Base-by-base conservation (phyloP, 306 rosid species). In the apple (Malus domestica) region DNA sequence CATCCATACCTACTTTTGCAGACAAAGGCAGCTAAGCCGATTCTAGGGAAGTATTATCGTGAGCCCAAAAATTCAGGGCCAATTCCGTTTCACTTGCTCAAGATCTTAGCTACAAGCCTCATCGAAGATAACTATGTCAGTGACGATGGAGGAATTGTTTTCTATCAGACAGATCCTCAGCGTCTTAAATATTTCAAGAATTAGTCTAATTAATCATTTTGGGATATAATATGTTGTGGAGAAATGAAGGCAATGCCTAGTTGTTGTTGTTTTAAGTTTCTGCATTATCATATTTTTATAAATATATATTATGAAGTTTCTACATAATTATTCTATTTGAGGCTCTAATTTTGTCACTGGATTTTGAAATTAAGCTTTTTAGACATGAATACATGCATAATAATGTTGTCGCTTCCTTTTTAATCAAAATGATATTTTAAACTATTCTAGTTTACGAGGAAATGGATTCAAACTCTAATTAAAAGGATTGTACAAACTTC, bases 21-120 rank as follows among this genome's bases (percentile, higher is more conserved):
- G 98, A 93, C 97, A 5, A 57, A 81, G 81, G 91, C 94, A 38
- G 97, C 96, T 11, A 90, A 84, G 71, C 72, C 81, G 15, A 88
- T 90, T 70, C 86, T 93, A 2, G 97, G 97, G 33, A 90, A 90
- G 65, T 93, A 93, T 68, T 93, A 90, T 30, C 79, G 96, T 4
- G 91, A 91, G 83, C 98, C 96, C 4, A 84, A 86, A 77, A 88
- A 87, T 75, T 93, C 96, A 0, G 96, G 94, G 68, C 86, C 91
- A 29, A 42, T 90, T 19, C 97, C 98, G 32, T 4, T 76, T 8
- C 97, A 93, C 80, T 79, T 93, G 59, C 27, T 87, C 10, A 70
- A 85, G 87, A 80, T 85, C 67, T 83, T 93, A 29, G 15, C 80
- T 1, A 75, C 70, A 19, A 93, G 98, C 80, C 25, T 91, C 2